Evolutionary conservation across 2,329 filamentous ascomycete genomes (phyloP), one percentile per base, ranked within the genome.

Genomic region (Bipolaris oryzae): DNA sequence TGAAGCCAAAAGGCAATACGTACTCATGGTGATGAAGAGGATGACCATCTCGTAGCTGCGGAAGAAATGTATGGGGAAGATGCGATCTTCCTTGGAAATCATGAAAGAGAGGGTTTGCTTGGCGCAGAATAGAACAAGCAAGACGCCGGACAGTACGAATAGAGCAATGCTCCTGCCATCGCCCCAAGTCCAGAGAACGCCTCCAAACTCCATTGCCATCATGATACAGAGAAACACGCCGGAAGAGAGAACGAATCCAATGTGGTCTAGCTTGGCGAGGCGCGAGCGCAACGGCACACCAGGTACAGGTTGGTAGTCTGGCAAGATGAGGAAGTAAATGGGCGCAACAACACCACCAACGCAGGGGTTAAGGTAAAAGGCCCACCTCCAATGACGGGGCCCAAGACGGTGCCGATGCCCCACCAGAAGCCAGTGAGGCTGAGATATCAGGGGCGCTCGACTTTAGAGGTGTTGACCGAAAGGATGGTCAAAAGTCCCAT

Each of bases 1-100:
- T 37, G 35, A 37, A 37, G 35, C 35, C 3, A 37, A 16, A 21
- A 37, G 35, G 35, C 5, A 37, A 37, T 37, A 37, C 35, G 35
- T 37, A 37, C 35, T 37, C 35, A 37, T 37, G 35, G 44, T 21
- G 10, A 34, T 20, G 16, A 47, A 47, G 16, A 46, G 41, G 3
- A 37, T 31, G 16, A 46, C 41, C 28, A 38, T 53, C 15, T 37
- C 35, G 35, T 37, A 37, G 35, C 35, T 35, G 28, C 11, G 20
- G 4, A 84, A 64, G 46, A 85, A 77, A 5, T 84, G 74, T 0
- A 77, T 65, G 0, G 84, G 84, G 53, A 85, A 82, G 6, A 85
- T 66, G 0, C 83, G 77, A 3, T 75, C 60, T 3, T 74, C 67
- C 0, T 63, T 60, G 0, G 74, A 80, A 0, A 83, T 85, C 39